A percentile compares a stretch with the other conserved stretches of the same genome.
phyloP scores from a whole-genome alignment of 805 yeast genomes.

The Saccharomyces mikatae region DNA sequence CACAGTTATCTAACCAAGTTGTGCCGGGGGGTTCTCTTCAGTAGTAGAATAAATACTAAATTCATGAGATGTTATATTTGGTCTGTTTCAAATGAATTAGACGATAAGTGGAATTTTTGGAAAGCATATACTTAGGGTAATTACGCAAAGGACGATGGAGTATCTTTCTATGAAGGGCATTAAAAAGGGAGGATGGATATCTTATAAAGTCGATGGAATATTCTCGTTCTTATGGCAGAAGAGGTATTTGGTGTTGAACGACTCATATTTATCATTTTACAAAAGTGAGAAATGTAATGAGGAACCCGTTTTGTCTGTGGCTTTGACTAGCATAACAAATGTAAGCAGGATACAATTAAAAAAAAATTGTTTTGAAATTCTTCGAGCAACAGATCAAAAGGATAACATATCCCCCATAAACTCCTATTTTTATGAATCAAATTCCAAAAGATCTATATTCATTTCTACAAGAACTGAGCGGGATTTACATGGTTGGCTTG shows the following conservation, averaged over 20 bases:
- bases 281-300: conserved; percentile 45
- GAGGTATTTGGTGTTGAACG: conserved; percentile 66
- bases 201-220: conserved; percentile 82
- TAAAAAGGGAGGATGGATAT: conserved; percentile 61
- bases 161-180: conserved; percentile 9
- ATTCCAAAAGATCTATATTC: conserved; percentile 49
- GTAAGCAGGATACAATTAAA: conserved; percentile 58
- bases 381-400: conserved; percentile 34
- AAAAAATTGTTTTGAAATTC: conserved; percentile 72
- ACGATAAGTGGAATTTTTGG: neutral
- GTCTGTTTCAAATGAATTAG: neutral
- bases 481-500: conserved; percentile 83
- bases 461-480: conserved; percentile 65
- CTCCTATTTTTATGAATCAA: conserved; percentile 9
- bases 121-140: neutral
- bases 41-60: neutral
- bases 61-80: neutral
- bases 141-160: neutral
- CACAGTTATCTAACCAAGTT: neutral
- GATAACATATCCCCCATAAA: conserved; percentile 7
- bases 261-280: conserved; percentile 62
- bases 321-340: conserved; percentile 47
- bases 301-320: conserved; percentile 42
- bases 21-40: neutral
- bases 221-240: conserved; percentile 85